Conservation (phyloP, 2,329 filamentous ascomycete species). For the Bisporella sp. region DNA sequence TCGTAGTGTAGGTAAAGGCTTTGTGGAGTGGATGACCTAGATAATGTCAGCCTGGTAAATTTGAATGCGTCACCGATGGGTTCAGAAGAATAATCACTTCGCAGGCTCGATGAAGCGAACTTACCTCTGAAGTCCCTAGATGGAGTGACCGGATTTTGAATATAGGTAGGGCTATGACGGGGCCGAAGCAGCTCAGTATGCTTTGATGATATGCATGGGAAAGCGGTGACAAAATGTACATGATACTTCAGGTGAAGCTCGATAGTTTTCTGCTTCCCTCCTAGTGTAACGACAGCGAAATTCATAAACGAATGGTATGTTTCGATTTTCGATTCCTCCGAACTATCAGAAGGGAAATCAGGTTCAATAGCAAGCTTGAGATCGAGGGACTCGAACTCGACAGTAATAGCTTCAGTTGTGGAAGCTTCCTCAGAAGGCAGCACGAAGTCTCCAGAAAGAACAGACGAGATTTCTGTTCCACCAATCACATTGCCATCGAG, state of each 20-base stretch:
- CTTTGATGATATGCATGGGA: constrained; percentile 54
- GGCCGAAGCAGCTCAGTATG: constrained; percentile 52
- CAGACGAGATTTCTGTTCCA: constrained; percentile 44
- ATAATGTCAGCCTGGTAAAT: background rate
- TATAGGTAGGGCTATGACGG: too few species aligned
- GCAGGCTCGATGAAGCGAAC: too few species aligned
- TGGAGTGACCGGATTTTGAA: too few species aligned
- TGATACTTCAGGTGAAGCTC: constrained; percentile 44
- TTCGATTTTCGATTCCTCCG: constrained; percentile 12
- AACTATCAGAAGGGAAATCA: constrained; percentile 11
- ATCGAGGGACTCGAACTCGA: constrained; percentile 45
- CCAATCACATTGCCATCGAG: constrained; percentile 54
- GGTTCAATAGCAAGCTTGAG: constrained; percentile 35
- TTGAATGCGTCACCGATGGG: background rate
- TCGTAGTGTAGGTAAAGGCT: constrained; percentile 51
- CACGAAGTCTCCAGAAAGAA: constrained; percentile 55
- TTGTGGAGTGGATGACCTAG: constrained; percentile 58
- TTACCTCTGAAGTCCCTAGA: too few species aligned
- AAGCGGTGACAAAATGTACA: constrained; percentile 58
- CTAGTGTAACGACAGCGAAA: constrained; percentile 17
- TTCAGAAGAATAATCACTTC: too few species aligned
- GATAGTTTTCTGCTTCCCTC: constrained; percentile 17
- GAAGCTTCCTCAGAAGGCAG: constrained; percentile 49
- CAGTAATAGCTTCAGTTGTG: constrained; percentile 38
- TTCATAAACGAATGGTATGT: constrained; percentile 26